Evolutionary conservation across 2,329 filamentous ascomycete species (phyloP), one percentile per base, ranked within the genome.

Genomic region (Coniella vitis): DNA sequence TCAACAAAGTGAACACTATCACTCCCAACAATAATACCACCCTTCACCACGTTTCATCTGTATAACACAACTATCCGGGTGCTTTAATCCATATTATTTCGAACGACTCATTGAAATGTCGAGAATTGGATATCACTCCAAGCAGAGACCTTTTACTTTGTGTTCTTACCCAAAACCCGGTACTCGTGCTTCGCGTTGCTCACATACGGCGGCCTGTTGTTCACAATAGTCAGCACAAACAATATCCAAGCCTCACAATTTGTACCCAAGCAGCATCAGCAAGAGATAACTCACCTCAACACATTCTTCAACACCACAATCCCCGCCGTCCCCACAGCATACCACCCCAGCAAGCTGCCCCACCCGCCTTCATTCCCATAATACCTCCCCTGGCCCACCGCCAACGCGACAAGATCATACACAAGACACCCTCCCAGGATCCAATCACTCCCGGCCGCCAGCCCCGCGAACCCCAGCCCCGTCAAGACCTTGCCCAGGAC

Each of bases 381-480:
- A 29, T 29, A 68, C 4, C 62, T 65, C 7, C 65, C 65, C 62
- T 82, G 78, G 1, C 78, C 78, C 0, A 77, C 70, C 25, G 68
- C 66, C 53, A 81, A 56, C 7, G 72, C 76, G 13, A 79, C 64
- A 16, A 81, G 65, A 58, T 81, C 75, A 58, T 81, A 81, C 0
- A 78, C 76, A 52, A 82, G 59, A 56, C 78, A 79, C 0, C 71
- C 74, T 0, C 78, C 78, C 44, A 81, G 75, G 45, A 81, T 79
- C 76, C 76, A 81, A 58, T 82, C 78, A 55, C 75, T 79, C 32
- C 61, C 56, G 9, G 67, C 67, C 2, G 72, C 73, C 14, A 71
- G 61, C 0, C 70, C 62, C 0, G 69, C 75, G 51, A 81, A 81
- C 0, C 73, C 76, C 0, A 79, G 56, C 1, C 72, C 76, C 0